Evolutionary conservation across 768 basidiomycete genomes (phyloP).

Genomic region (Serendipita sp.): DNA sequence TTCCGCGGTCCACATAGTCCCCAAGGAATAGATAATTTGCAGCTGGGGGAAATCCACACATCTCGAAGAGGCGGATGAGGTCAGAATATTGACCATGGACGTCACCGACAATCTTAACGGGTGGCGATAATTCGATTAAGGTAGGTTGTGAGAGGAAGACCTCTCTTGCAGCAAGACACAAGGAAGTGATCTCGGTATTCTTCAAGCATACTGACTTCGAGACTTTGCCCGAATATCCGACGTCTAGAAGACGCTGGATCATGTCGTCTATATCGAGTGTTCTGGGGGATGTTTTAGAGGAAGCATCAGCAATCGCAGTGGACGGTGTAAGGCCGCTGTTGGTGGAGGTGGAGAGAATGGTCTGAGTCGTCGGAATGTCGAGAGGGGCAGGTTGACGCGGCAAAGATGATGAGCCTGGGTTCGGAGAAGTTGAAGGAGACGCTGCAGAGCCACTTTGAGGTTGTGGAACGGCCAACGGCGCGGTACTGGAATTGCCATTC

Average conservation of each 20-base stretch:
- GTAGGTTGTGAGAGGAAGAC: slow-evolving; percentile 95
- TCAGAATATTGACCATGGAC: slow-evolving; percentile 99
- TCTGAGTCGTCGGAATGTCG: slow-evolving; percentile 67
- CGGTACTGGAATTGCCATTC: not conserved
- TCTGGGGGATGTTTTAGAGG: slow-evolving; percentile 22
- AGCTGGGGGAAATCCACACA: slow-evolving; percentile 97
- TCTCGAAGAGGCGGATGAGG: slow-evolving; percentile 95
- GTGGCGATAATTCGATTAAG: slow-evolving; percentile 89
- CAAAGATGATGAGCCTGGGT: slow-evolving; percentile 8
- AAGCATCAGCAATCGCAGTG: slow-evolving; percentile 24
- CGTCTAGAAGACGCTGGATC: slow-evolving; percentile 89
- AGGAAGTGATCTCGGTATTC: slow-evolving; percentile 86
- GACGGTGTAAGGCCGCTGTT: slow-evolving; percentile 15
- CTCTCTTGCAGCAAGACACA: slow-evolving; percentile 91
- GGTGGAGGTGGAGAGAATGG: slow-evolving; percentile 64
- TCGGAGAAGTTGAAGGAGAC: slow-evolving; percentile 13
- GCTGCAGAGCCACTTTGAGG: not conserved
- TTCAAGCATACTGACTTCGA: slow-evolving; percentile 91
- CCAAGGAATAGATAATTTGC: slow-evolving; percentile 98
- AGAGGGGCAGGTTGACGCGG: slow-evolving; percentile 29
- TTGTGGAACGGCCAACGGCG: not conserved
- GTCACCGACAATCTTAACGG: slow-evolving; percentile 98
- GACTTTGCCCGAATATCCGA: slow-evolving; percentile 96
- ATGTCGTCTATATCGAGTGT: slow-evolving; percentile 93
- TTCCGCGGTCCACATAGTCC: slow-evolving; percentile 97